A percentile compares a stretch with the other conserved stretches of the same genome.
Conservation (phyloP, 352 stramenopile genomes). For the Phytophthora litchii region DNA sequence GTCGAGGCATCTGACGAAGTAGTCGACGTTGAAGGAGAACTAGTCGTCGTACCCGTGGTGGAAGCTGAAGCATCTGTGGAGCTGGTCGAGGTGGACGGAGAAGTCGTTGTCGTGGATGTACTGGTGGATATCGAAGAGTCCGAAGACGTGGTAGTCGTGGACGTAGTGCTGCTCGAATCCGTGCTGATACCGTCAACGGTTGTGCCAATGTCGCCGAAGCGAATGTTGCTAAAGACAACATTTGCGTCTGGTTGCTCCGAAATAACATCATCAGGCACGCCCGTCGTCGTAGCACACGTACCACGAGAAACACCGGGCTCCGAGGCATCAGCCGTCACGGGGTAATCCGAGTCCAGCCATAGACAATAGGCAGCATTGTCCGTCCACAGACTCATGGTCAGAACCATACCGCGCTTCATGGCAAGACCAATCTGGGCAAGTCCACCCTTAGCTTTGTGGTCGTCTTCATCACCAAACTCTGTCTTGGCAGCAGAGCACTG, state of each 20-base stretch:
- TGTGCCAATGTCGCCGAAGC: slow-evolving; percentile 57
- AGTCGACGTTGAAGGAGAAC: slow-evolving; percentile 2
- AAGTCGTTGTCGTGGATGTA: slow-evolving; percentile 9
- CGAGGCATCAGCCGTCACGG: slow-evolving; percentile 31
- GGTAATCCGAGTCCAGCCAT: slow-evolving; percentile 71
- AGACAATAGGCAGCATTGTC: slow-evolving; percentile 57
- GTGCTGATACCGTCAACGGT: slow-evolving; percentile 34
- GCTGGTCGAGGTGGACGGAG: slow-evolving; percentile 7
- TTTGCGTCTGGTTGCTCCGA: slow-evolving; percentile 46
- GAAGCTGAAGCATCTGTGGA: slow-evolving; percentile 14
- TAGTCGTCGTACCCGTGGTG: not conserved
- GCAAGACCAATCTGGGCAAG: slow-evolving; percentile 48
- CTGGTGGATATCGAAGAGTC: slow-evolving; percentile 6
- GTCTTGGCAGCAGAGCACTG: slow-evolving; percentile 30
- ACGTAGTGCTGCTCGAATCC: slow-evolving; percentile 14
- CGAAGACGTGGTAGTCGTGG: slow-evolving; percentile 1
- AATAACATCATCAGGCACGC: slow-evolving; percentile 46
- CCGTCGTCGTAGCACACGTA: slow-evolving; percentile 48
- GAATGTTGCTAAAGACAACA: slow-evolving; percentile 52
- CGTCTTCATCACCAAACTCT: slow-evolving; percentile 50
- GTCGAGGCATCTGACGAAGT: slow-evolving; percentile 3
- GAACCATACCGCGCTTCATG: slow-evolving; percentile 57
- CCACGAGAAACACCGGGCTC: slow-evolving; percentile 53
- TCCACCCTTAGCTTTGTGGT: slow-evolving; percentile 39
- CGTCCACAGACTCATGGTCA: slow-evolving; percentile 72